Base-by-base conservation (phyloP, 2,329 filamentous ascomycete species). In the Alternaria atra region DNA sequence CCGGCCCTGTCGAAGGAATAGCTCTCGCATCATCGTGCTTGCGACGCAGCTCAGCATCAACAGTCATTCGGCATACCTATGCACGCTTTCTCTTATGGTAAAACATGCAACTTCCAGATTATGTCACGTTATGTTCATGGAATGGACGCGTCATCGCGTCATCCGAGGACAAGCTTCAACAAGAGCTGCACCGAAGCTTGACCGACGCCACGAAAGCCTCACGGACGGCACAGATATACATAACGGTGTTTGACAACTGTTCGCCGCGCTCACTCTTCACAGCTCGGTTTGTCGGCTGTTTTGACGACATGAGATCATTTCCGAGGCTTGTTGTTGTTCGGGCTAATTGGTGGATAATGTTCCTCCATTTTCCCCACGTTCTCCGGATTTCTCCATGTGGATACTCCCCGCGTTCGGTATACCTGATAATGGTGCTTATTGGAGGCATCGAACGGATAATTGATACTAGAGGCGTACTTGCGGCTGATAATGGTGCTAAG, bases 321-420 rank as follows among this genome's bases (percentile, higher is more conserved):
- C 40, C 30, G 27, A 34, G 29, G 32, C 32, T 9, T 10, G 32
- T 34, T 17, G 37, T 27, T 25, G 30, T 8, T n/a, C n/a, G 8
- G 25, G 42, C 46, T 62, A 40, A 70, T 70, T 70, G 68, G 68
- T 70, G 68, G 65, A 70, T 66, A 62, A 58, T 69, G 25, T 59
- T 40, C 27, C n/a, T 47, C 55, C 61, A 58, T 46, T 25, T 55
- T 61, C 66, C 61, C 63, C 65, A 68, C 56, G 60, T 61, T 60
- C 17, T 50, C 53, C 52, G 40, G 32, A 15, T 52, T 30, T 40
- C 56, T 58, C 56, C 55, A 55, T 55, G 52, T 58, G 51, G 39
- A 46, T 34, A 39, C 27, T 58, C 68, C 66, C 66, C 60, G 63
- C 68, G 56, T 60, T 63, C 54, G 46, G 43, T 40, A 35, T 37